Base-by-base conservation (phyloP, 371 early-diverging fungal genomes). In the Coelomomyces lativittatus region DNA sequence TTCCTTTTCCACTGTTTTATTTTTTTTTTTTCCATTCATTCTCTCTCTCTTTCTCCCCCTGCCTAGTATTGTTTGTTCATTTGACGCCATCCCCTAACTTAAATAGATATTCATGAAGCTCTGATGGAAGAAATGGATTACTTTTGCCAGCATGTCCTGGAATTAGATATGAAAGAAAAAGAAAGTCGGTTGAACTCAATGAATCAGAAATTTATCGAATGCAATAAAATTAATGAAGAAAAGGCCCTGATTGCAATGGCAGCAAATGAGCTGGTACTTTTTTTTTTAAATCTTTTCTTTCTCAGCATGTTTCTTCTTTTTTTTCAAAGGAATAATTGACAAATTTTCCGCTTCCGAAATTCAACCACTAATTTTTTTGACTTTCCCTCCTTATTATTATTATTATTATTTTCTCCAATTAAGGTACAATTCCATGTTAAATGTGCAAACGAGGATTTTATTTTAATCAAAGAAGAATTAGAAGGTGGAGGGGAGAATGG, bases 191-290 rank as follows among this genome's bases (percentile, higher is more conserved):
- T 38, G 12, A 11, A 9, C 24, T 12, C 12, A 12, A 40, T 40
- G 28, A 17, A 40, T 15, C n/a, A 15, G 6, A 27, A 30, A 0
- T 8, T 27, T n/a, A 15, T 15, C 41, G 8, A n/a, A 8, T n/a
- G n/a, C 41, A 8, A 15, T 27, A 15, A 12, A 15, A n/a, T 21
- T 8, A 17, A 40, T 30, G 29, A 40, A 14, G 19, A 40, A n/a
- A 27, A 30, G n/a, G 41, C 41, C n/a, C 41, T 40, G n/a, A 27
- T 21, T 15, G 41, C 41, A 27, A 40, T 40, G 41, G 41, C 41
- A 27, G 41, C 41, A 7, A n/a, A 40, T 15, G 28, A 40, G 8
- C 1, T 17, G n/a, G 41, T 40, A 27, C n/a, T 40, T 40, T 21
- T 40, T 27, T 7, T 8, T 27, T 4, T 27, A 15, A 2, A n/a